Percentiles rank a stretch among this genome's conserved stretches.
Conservation (phyloP, 352 stramenopile species). For the Phytophthora hibernalis region DNA sequence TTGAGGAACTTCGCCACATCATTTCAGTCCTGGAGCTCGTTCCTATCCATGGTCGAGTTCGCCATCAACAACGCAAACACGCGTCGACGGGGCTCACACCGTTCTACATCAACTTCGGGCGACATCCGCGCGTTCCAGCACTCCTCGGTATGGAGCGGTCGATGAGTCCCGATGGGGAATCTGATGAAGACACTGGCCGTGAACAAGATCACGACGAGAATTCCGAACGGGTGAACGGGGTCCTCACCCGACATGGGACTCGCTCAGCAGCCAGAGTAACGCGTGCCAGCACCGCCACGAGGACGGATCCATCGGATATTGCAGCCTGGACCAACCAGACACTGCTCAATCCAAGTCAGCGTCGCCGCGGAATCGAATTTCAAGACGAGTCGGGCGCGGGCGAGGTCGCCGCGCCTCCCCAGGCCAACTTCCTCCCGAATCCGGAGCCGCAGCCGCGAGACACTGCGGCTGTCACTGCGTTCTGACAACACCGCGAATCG, state of each 20-base stretch:
- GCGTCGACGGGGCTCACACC: conserved; percentile 30
- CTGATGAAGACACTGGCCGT: too few relatives aligned
- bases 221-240: too few relatives aligned
- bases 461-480: background rate
- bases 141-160: conserved; percentile 16
- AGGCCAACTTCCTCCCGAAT: background rate
- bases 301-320: background rate
- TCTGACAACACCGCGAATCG: background rate
- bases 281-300: background rate
- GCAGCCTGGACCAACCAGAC: background rate
- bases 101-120: conserved; percentile 26
- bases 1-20: conserved; percentile 25
- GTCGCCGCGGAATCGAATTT: background rate
- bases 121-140: conserved; percentile 16
- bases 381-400: background rate
- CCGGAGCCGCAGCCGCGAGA: background rate
- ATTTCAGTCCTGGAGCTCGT: conserved; percentile 20
- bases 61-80: conserved; percentile 30
- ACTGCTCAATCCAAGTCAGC: conserved; percentile 1
- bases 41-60: background rate
- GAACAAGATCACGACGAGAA: too few relatives aligned
- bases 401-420: background rate
- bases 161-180: too few relatives aligned
- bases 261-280: too few relatives aligned
- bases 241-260: too few relatives aligned